Conservation (phyloP, 345 rosid species). For the Isatis tinctoria region DNA sequence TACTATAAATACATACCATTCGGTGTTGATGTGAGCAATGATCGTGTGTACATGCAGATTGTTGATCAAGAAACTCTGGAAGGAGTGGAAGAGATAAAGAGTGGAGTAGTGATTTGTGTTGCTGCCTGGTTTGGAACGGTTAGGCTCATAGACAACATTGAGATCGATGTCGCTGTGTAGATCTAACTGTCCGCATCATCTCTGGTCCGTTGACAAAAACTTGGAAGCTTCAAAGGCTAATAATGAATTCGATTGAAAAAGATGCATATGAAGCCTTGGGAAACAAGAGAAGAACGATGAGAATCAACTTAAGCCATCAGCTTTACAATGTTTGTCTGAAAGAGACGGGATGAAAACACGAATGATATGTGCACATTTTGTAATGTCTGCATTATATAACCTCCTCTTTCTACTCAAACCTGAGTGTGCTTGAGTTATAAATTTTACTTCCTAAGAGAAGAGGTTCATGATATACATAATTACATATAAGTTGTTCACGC, state of each 20-base stretch:
- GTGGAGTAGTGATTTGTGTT: conserved; percentile 59
- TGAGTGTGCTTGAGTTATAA: too few species aligned
- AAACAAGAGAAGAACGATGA: conserved; percentile 51
- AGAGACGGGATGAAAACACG: not conserved
- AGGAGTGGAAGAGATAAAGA: conserved; percentile 50
- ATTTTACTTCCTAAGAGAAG: too few species aligned
- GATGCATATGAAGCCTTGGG: conserved; percentile 38
- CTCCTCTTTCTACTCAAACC: conserved; percentile 50
- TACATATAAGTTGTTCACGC: not conserved
- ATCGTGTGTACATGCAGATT: conserved; percentile 36
- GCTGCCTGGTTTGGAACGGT: conserved; percentile 88
- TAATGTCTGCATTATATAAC: conserved; percentile 63
- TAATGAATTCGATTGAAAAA: not conserved
- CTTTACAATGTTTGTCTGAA: conserved; percentile 70
- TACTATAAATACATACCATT: not conserved
- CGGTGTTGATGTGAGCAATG: not conserved
- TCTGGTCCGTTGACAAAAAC: not conserved
- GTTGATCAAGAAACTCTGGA: conserved; percentile 69
- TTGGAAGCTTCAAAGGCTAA: not conserved
- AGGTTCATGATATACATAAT: too few species aligned
- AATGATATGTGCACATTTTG: conserved; percentile 34
- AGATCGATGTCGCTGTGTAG: conserved; percentile 41
- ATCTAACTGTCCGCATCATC: not conserved
- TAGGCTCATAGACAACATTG: conserved; percentile 77
- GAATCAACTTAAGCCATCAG: conserved; percentile 54